Percentiles rank a stretch among this genome's conserved stretches.
Conservation (phyloP, 495 filamentous ascomycete species). For the Pyronema omphalodes region DNA sequence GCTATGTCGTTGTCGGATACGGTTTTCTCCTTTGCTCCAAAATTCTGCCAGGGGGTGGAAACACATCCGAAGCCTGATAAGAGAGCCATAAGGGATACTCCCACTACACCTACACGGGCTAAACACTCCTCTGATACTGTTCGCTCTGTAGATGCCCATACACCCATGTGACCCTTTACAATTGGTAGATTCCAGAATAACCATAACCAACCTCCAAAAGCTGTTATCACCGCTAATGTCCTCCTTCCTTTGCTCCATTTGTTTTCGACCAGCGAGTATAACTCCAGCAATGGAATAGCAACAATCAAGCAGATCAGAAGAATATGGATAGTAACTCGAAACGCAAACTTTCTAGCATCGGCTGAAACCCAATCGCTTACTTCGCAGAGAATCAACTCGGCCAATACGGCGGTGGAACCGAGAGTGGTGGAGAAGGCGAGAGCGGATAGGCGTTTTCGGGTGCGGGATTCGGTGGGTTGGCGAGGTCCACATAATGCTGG, state of each 20-base stretch:
- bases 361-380: conserved; percentile 51
- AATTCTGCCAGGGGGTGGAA: conserved; percentile 62
- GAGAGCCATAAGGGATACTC: conserved; percentile 63
- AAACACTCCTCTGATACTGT: conserved; percentile 52
- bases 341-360: conserved; percentile 38
- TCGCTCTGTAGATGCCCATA: conserved; percentile 24
- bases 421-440: conserved; percentile 52
- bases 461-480: conserved; percentile 32
- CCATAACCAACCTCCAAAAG: conserved; percentile 43
- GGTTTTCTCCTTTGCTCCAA: conserved; percentile 39
- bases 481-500: conserved; percentile 42
- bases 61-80: conserved; percentile 69
- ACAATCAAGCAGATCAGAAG: conserved; percentile 48
- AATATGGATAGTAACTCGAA: conserved; percentile 44
- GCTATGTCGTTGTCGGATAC: conserved; percentile 52
- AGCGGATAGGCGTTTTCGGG: conserved; percentile 36
- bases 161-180: conserved; percentile 26
- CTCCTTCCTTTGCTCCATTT: conserved; percentile 33
- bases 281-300: conserved; percentile 51
- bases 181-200: conserved; percentile 56
- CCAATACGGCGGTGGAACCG: conserved; percentile 52
- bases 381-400: conserved; percentile 58
- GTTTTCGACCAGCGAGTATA: conserved; percentile 43
- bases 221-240: conserved; percentile 37
- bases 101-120: conserved; percentile 61